phyloP scores from a whole-genome alignment of 768 basidiomycete genomes.

The Suillus discolor region DNA sequence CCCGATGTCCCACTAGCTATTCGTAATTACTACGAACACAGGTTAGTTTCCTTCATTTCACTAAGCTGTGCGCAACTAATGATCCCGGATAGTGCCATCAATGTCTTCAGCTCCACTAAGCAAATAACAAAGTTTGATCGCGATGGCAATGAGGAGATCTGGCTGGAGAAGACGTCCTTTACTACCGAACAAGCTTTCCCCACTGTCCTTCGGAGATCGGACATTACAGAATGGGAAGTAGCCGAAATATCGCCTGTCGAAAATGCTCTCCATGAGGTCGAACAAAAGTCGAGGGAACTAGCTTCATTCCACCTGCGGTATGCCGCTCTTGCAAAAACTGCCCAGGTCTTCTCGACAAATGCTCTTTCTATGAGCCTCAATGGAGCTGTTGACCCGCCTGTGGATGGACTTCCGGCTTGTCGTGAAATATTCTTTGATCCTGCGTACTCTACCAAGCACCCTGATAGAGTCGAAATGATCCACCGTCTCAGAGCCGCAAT shows the following conservation, averaged over 20 bases:
- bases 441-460: slow-evolving; percentile 66
- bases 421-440: slow-evolving; percentile 75
- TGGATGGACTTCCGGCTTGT: slow-evolving; percentile 74
- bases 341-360: slow-evolving; percentile 74
- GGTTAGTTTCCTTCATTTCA: slow-evolving; percentile 42
- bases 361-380: slow-evolving; percentile 87
- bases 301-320: slow-evolving; percentile 69
- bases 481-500: slow-evolving; percentile 74
- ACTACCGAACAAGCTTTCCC: slow-evolving; percentile 90
- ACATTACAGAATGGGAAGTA: slow-evolving; percentile 70
- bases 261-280: slow-evolving; percentile 79
- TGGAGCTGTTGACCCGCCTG: slow-evolving; percentile 79
- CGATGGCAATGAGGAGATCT: slow-evolving; percentile 72
- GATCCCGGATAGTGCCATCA: slow-evolving; percentile 64
- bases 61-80: slow-evolving; percentile 4
- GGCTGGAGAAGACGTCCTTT: slow-evolving; percentile 88
- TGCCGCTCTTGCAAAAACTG: slow-evolving; percentile 75
- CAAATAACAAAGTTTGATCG: slow-evolving; percentile 63
- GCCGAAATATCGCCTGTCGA: slow-evolving; percentile 86
- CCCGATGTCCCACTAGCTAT: slow-evolving; percentile 82
- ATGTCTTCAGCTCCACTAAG: slow-evolving; percentile 76
- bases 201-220: slow-evolving; percentile 87
- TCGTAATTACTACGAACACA: slow-evolving; percentile 85
- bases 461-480: slow-evolving; percentile 70
- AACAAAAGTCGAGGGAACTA: slow-evolving; percentile 79